Evolutionary conservation across 805 yeast species (phyloP).

Genomic region (Cyberlindnera bimundalis): DNA sequence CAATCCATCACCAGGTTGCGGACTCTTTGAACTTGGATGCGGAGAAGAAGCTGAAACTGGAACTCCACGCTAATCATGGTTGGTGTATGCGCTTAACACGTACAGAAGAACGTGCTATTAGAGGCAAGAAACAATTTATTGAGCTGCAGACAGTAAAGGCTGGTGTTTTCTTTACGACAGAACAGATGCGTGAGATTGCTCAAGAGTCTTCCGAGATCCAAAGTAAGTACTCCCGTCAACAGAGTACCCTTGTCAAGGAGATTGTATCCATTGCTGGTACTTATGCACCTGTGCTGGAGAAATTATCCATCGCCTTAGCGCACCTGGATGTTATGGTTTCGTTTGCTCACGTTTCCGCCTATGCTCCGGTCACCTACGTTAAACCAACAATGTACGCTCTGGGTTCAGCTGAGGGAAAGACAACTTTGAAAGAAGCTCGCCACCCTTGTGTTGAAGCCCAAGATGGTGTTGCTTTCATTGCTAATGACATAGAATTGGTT

Average conservation of each 20-base stretch:
- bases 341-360: slow-evolving; percentile 80
- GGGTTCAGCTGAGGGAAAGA: slow-evolving; percentile 40
- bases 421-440: slow-evolving; percentile 69
- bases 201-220: slow-evolving; percentile 55
- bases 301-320: slow-evolving; percentile 60
- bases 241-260: slow-evolving; percentile 75
- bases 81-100: slow-evolving; percentile 95
- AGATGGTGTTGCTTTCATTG: slow-evolving; percentile 84
- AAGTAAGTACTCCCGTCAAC: slow-evolving; percentile 69
- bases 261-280: slow-evolving; percentile 78
- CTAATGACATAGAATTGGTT: slow-evolving; percentile 77
- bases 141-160: slow-evolving; percentile 93
- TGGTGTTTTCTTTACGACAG: slow-evolving; percentile 88
- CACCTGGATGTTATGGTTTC: slow-evolving; percentile 79
- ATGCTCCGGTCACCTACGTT: slow-evolving; percentile 79
- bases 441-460: slow-evolving; percentile 95
- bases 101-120: slow-evolving; percentile 76
- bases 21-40: slow-evolving; percentile 77
- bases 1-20: slow-evolving; percentile 60
- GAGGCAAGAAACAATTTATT: slow-evolving; percentile 55
- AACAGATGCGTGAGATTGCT: slow-evolving; percentile 56
- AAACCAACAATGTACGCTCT: slow-evolving; percentile 68
- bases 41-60: slow-evolving; percentile 86
- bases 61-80: slow-evolving; percentile 83
- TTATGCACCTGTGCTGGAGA: slow-evolving; percentile 73